Conservation (phyloP, 108 stramenopile species). For the Seminavis robusta region DNA sequence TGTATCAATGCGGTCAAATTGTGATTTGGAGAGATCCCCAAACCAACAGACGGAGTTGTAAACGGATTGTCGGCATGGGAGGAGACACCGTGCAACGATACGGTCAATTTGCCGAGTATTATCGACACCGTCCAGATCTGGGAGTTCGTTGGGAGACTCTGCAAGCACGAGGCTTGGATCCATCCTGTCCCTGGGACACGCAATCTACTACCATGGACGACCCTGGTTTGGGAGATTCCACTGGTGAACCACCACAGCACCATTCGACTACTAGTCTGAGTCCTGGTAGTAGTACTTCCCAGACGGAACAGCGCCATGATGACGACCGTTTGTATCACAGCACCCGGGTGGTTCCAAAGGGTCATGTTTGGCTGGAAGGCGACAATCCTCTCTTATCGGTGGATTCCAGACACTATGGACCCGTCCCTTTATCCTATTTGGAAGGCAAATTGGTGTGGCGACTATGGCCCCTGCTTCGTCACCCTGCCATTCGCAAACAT, state of each 20-base stretch:
- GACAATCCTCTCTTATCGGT: slow-evolving; percentile 89
- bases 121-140: slow-evolving; percentile 20
- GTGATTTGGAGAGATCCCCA: too few relatives aligned
- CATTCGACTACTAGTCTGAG: too few relatives aligned
- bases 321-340: slow-evolving; percentile 10
- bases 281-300: neutral
- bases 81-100: slow-evolving; percentile 48
- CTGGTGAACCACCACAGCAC: too few relatives aligned
- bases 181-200: neutral
- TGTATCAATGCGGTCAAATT: too few relatives aligned
- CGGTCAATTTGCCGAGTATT: slow-evolving; percentile 58
- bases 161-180: slow-evolving; percentile 1
- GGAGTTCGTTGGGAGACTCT: slow-evolving; percentile 24
- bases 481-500: too few relatives aligned
- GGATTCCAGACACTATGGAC: slow-evolving; percentile 91
- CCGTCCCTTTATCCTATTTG: slow-evolving; percentile 69
- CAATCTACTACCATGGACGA: too few relatives aligned
- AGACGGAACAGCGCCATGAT: slow-evolving; percentile 7
- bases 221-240: neutral
- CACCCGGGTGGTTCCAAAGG: slow-evolving; percentile 50
- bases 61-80: slow-evolving; percentile 70
- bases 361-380: slow-evolving; percentile 92
- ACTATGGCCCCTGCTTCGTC: slow-evolving; percentile 81
- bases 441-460: slow-evolving; percentile 67
- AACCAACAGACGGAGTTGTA: too few relatives aligned